Base-by-base conservation (phyloP, 495 filamentous ascomycete species). In the Penicillium bovifimosum region DNA sequence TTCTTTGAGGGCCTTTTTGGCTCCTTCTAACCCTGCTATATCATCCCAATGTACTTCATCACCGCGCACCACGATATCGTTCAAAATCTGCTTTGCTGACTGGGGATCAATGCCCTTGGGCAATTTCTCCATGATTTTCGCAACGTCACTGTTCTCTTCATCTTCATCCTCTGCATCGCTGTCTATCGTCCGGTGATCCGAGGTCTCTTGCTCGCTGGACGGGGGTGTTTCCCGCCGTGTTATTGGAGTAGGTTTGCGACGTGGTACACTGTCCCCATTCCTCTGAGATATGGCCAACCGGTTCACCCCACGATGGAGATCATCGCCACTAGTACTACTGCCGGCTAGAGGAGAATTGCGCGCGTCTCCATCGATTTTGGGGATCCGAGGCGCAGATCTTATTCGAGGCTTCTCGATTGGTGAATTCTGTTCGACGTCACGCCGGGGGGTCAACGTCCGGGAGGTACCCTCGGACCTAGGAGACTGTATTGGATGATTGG, bases 31-130 rank as follows among this genome's bases (percentile, higher is more conserved):
- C 2, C 93, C 93, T 0, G 95, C 91, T 34, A 99, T 86, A 60
- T 99, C 93, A 34, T 84, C 81, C 95, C 95, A 99, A 61, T 88
- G 88, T 0, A 99, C 93, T 60, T 93, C 86, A 59, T 99, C 93
- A 7, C 95, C 93, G 47, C 91, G 82, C 7, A 96, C 84, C 9
- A 99, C 90, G 47, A 99, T 95, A 54, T 99, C 95, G 63, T 96
- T 96, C 43, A 97, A 77, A 34, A 99, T 95, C 54, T 96, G 90
- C 54, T 86, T 85, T 1, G 91, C 91, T 1, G 95, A 88, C 11
- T 77, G 68, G 38, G 83, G 79, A 63, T 99, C 93, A 38, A 96
- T 81, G 3, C 88, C 88, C 42, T 81, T 77, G 2, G 90, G 88
- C 1, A 97, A 71, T 43, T 86, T 84, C 54, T 87, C 87, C 59